A percentile compares a stretch with the other conserved stretches of the same genome.
These are phyloP conservation scores for Phytophthora uliginosa DNA, from an alignment of 352 stramenopile genomes.

Conservation along the genomic window DNA sequence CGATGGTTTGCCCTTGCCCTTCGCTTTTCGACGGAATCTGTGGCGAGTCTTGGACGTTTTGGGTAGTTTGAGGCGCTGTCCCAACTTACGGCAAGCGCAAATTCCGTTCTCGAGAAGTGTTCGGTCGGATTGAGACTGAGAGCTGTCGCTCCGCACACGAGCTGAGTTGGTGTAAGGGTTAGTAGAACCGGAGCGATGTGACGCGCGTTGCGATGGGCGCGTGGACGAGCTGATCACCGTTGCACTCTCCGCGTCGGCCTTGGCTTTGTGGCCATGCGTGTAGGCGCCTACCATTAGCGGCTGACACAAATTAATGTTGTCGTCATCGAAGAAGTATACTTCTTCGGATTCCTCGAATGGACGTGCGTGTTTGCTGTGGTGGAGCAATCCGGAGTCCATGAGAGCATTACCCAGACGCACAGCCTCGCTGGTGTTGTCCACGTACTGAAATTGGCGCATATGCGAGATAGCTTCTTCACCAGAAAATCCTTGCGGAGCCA, in stretches of 20 bases:
- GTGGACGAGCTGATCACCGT: slow-evolving; percentile 31
- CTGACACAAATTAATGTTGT: slow-evolving; percentile 63
- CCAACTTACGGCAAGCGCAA: slow-evolving; percentile 66
- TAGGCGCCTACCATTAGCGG: slow-evolving; percentile 45
- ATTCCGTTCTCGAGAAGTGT: slow-evolving; percentile 54
- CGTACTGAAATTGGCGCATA: slow-evolving; percentile 57
- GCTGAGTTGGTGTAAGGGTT: slow-evolving; percentile 39
- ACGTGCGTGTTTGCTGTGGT: slow-evolving; percentile 59
- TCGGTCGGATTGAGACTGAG: slow-evolving; percentile 51
- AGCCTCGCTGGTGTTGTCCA: slow-evolving; percentile 50
- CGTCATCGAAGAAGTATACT: slow-evolving; percentile 63
- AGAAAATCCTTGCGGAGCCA: slow-evolving; percentile 45
- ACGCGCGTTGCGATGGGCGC: slow-evolving; percentile 29
- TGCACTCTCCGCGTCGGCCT: slow-evolving; percentile 26
- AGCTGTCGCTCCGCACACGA: slow-evolving; percentile 35
- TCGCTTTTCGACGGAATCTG: slow-evolving; percentile 47
- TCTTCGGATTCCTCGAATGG: slow-evolving; percentile 52
- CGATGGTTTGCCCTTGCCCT: slow-evolving; percentile 33
- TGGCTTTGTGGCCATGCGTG: slow-evolving; percentile 4
- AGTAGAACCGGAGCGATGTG: slow-evolving; percentile 53
- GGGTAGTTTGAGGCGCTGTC: slow-evolving; percentile 57
- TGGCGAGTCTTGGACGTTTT: slow-evolving; percentile 48
- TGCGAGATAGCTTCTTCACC: slow-evolving; percentile 47
- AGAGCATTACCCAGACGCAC: slow-evolving; percentile 71
- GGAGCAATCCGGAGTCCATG: slow-evolving; percentile 68